Evolutionary conservation across 108 stramenopile genomes (phyloP).

Genomic region (Fistulifera pelliculosa): DNA sequence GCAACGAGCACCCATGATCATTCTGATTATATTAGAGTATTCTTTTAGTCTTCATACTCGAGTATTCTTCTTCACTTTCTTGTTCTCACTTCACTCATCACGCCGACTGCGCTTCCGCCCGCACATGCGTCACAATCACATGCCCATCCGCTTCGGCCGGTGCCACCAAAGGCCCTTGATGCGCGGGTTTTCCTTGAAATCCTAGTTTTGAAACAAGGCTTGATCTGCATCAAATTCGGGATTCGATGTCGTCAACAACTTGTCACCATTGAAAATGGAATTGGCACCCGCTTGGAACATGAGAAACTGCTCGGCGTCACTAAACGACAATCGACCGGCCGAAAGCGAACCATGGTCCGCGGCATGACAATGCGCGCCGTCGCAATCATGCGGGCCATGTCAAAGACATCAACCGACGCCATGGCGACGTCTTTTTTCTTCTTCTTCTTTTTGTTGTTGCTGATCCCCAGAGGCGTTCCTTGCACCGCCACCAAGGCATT

Average conservation of each 20-base stretch:
- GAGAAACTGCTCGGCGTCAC: conserved; percentile 89
- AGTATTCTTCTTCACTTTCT: no score
- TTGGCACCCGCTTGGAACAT: conserved; percentile 98
- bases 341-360: conserved; percentile 95
- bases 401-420: conserved; percentile 84
- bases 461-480: conserved; percentile 91
- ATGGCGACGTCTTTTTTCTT: conserved; percentile 72
- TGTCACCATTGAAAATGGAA: conserved; percentile 97
- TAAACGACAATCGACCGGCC: conserved; percentile 91
- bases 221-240: conserved; percentile 89
- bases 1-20: no score
- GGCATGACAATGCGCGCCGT: conserved; percentile 97
- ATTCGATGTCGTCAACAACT: conserved; percentile 91
- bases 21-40: no score
- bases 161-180: conserved; percentile 75
- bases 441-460: conserved; percentile 14
- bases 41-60: no score
- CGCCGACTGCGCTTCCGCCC: conserved; percentile 8
- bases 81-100: no score
- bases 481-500: conserved; percentile 91
- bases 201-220: conserved; percentile 85
- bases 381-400: conserved; percentile 97
- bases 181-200: conserved; percentile 85
- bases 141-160: conserved; percentile 51
- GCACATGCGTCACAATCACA: conserved; percentile 63